phyloP scores from a whole-genome alignment of 805 yeast genomes.

The Pichia sporocuriosa region DNA sequence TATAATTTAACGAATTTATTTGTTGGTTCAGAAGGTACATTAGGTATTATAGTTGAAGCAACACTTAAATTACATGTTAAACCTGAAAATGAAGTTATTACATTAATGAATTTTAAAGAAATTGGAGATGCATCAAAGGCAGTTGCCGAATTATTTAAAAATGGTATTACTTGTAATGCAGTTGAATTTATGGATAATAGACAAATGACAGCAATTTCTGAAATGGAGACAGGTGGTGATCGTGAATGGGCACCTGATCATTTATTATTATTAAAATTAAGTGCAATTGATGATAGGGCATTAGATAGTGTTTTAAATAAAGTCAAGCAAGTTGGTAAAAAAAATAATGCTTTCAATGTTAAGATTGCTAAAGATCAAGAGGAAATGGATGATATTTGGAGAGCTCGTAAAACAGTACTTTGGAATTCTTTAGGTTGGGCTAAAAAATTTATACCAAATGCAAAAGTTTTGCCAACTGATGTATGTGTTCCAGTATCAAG shows the following conservation, averaged over 20 bases:
- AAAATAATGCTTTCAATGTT: conserved; percentile 48
- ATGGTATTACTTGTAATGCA: conserved; percentile 65
- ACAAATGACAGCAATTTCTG: conserved; percentile 62
- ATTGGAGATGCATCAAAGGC: conserved; percentile 67
- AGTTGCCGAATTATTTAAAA: conserved; percentile 52
- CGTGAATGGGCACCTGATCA: conserved; percentile 28
- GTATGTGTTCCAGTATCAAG: conserved; percentile 75
- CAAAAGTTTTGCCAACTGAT: conserved; percentile 66
- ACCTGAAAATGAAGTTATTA: conserved; percentile 60
- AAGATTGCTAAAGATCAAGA: conserved; percentile 57
- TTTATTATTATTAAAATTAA: conserved; percentile 52
- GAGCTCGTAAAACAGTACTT: conserved; percentile 64
- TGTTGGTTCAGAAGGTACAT: conserved; percentile 73
- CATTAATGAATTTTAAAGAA: conserved; percentile 60
- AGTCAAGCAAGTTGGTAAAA: conserved; percentile 44
- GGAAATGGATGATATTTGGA: conserved; percentile 63
- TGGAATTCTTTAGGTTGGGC: conserved; percentile 70
- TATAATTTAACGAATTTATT: conserved; percentile 71
- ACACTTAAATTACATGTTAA: conserved; percentile 62
- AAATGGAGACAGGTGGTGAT: conserved; percentile 34
- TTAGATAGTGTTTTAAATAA: conserved; percentile 38
- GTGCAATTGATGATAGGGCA: conserved; percentile 37
- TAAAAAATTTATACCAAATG: conserved; percentile 34
- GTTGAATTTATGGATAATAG: conserved; percentile 68
- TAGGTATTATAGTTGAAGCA: conserved; percentile 74